Percentiles rank a stretch among this genome's conserved stretches.
phyloP scores from a whole-genome alignment of 2,329 filamentous ascomycete genomes.

The Sarocladium oryzae region DNA sequence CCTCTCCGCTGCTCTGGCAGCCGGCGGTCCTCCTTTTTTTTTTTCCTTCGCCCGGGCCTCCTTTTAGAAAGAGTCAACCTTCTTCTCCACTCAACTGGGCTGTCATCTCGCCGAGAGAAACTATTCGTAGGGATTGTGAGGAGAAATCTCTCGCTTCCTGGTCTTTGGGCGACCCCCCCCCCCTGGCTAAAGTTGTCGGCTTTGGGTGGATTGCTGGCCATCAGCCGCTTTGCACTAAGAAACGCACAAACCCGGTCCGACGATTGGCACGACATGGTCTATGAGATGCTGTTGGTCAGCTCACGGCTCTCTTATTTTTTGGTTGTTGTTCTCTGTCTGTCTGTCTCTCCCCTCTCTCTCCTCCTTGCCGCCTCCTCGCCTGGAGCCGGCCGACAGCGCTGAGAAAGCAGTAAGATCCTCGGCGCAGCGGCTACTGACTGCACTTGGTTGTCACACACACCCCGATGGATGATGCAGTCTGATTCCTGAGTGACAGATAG shows the following conservation, averaged over 20 bases:
- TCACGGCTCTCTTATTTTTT: too few species aligned
- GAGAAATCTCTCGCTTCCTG: too few species aligned
- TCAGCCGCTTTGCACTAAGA: conserved; percentile 2
- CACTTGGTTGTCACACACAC: not conserved
- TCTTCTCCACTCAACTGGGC: not conserved
- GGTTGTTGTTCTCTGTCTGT: too few species aligned
- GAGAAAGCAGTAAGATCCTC: not conserved
- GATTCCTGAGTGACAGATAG: too few species aligned
- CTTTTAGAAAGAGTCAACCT: not conserved
- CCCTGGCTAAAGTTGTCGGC: not conserved
- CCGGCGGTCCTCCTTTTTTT: too few species aligned
- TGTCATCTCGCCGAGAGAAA: not conserved
- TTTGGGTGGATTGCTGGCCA: conserved; percentile 1
- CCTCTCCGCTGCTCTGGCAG: not conserved
- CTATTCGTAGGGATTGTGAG: not conserved
- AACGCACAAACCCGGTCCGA: too few species aligned
- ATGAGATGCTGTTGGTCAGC: not conserved
- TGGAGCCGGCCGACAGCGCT: not conserved
- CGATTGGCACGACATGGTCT: not conserved
- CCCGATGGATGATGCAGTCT: too few species aligned
- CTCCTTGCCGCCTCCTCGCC: not conserved
- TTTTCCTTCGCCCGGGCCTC: not conserved
- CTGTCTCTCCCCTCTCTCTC: too few species aligned
- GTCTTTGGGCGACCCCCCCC: too few species aligned
- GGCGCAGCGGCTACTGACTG: too few species aligned